These are phyloP conservation scores for Coemansia sp. DNA, from an alignment of 192 early-diverging fungal genomes.

Conservation along the genomic window DNA sequence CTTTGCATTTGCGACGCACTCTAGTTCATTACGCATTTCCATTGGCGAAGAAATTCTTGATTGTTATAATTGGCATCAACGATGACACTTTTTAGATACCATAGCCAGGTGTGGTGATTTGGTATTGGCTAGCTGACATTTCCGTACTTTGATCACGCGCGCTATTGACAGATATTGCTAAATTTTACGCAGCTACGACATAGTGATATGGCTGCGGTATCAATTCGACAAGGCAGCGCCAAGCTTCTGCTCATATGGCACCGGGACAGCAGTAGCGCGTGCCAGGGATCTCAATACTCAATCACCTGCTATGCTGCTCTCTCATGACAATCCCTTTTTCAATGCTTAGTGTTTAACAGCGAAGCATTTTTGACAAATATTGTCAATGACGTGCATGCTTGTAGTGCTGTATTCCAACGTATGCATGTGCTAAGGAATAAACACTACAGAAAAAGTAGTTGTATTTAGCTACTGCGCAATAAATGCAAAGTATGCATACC, in stretches of 20 bases:
- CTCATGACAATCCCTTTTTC: neutral
- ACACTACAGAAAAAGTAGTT: constrained; percentile 9
- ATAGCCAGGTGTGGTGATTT: neutral
- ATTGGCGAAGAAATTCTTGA: neutral
- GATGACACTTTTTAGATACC: neutral
- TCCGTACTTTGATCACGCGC: neutral
- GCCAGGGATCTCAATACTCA: constrained; percentile 4
- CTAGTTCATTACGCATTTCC: neutral
- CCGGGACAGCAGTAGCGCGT: constrained; percentile 3
- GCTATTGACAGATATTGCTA: constrained; percentile 3
- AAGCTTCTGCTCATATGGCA: neutral
- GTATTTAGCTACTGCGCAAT: constrained; percentile 45
- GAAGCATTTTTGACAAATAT: neutral
- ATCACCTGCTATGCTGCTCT: neutral
- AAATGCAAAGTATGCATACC: constrained; percentile 19
- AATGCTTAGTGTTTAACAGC: too few species aligned
- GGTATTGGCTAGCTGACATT: neutral
- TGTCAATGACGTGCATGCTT: neutral
- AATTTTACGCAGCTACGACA: neutral
- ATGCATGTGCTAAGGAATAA: neutral
- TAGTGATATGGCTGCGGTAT: neutral
- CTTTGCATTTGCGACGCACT: neutral
- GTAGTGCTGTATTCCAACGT: neutral
- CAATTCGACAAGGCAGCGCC: neutral
- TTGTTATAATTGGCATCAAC: neutral